Evolutionary conservation across 805 yeast species (phyloP).

Genomic region (Cyberlindnera samutprakarnensis): DNA sequence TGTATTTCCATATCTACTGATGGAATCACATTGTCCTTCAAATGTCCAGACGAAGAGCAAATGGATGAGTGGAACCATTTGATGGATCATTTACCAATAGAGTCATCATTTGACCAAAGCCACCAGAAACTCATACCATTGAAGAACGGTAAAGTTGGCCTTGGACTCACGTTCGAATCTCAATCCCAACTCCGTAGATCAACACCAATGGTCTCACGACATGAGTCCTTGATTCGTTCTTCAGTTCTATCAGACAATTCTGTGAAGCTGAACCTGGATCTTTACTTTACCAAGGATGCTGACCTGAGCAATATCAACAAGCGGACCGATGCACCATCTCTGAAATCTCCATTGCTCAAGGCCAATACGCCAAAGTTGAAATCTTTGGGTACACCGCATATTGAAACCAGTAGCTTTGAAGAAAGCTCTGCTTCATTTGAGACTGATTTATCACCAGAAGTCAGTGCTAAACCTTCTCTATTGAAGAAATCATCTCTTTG

Average conservation of each 20-base stretch:
- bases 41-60: conserved; percentile 19
- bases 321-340: no score
- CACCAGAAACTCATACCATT: conserved; percentile 7
- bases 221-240: conserved; percentile 13
- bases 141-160: conserved; percentile 13
- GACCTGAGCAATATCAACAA: conserved; percentile 9
- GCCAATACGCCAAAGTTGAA: conserved; percentile 4
- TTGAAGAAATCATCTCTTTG: neutral
- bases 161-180: conserved; percentile 11
- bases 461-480: neutral
- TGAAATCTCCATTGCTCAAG: no score
- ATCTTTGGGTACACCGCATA: conserved; percentile 5
- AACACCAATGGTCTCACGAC: conserved; percentile 11
- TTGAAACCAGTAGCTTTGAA: conserved; percentile 3
- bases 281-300: conserved; percentile 5
- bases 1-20: conserved; percentile 1
- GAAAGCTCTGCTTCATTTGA: no score
- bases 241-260: conserved; percentile 6
- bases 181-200: conserved; percentile 8
- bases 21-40: conserved; percentile 7
- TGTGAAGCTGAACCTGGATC: conserved; percentile 7
- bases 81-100: conserved; percentile 1
- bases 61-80: conserved; percentile 18
- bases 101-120: conserved; percentile 2
- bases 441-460: neutral